A percentile compares a stretch with the other conserved stretches of the same genome.
These are phyloP conservation scores for Paecilomyces sp. DNA, from an alignment of 2,329 filamentous ascomycete genomes.

Conservation along the genomic window DNA sequence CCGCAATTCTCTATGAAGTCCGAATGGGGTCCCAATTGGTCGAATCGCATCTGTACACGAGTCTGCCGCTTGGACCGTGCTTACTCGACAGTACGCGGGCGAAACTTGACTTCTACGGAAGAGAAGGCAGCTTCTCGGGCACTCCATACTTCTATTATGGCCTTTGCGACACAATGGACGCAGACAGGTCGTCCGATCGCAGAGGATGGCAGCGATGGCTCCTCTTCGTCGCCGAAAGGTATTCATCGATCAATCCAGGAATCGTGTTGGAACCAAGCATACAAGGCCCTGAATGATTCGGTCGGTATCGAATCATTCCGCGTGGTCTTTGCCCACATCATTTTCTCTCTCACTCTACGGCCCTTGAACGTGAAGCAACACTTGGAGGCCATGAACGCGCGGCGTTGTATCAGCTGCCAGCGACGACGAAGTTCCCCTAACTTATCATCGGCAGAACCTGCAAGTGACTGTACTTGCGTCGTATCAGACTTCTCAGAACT, in stretches of 20 bases:
- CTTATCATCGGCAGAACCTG: background rate
- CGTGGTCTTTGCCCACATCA: conserved; percentile 38
- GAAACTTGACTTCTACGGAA: conserved; percentile 28
- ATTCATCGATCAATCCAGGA: conserved; percentile 33
- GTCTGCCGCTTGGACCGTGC: conserved; percentile 36
- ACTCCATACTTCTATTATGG: conserved; percentile 36
- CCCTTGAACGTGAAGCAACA: conserved; percentile 18
- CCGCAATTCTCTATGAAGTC: conserved; percentile 8
- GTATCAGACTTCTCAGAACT: conserved; percentile 4
- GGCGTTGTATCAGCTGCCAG: background rate
- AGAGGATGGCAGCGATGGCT: conserved; percentile 9
- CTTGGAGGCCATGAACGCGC: background rate
- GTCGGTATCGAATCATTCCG: conserved; percentile 39
- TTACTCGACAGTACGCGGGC: conserved; percentile 28
- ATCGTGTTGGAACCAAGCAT: conserved; percentile 37
- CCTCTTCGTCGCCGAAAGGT: conserved; percentile 8
- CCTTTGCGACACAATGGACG: conserved; percentile 39
- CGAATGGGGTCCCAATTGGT: conserved; percentile 32
- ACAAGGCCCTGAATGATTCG: conserved; percentile 29
- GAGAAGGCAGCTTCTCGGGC: conserved; percentile 32
- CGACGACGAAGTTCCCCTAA: background rate
- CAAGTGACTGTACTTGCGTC: background rate
- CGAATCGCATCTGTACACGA: conserved; percentile 37
- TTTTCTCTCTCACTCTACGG: conserved; percentile 40
- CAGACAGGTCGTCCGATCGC: conserved; percentile 4